Conservation (phyloP, 2,329 filamentous ascomycete species). For the Tricladium varicosporioides region DNA sequence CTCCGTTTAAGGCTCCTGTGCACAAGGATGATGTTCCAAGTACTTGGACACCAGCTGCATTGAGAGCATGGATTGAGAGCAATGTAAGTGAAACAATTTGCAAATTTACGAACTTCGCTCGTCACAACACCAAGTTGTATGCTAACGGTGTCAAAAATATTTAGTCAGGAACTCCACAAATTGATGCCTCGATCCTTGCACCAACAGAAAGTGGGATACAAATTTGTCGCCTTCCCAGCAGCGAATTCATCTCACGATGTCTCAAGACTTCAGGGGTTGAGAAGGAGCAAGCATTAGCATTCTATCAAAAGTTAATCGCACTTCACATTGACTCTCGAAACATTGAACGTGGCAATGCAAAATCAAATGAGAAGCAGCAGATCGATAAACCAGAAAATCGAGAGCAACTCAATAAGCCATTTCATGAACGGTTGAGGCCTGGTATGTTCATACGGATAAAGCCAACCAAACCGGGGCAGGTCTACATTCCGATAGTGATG, state of each 20-base stretch:
- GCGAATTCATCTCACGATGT: conserved; percentile 42
- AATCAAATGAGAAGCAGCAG: neutral
- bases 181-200: conserved; percentile 37
- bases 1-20: conserved; percentile 25
- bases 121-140: neutral
- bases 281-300: conserved; percentile 40
- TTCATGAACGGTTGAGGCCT: neutral
- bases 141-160: conserved; percentile 1
- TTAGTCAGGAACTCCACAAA: conserved; percentile 40
- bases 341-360: conserved; percentile 24
- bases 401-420: neutral
- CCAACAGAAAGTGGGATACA: conserved; percentile 42
- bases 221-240: conserved; percentile 39
- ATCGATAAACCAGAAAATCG: neutral
- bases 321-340: conserved; percentile 41
- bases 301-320: conserved; percentile 43
- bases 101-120: neutral
- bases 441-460: neutral
- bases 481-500: neutral
- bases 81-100: conserved; percentile 36
- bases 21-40: conserved; percentile 34
- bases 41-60: conserved; percentile 40
- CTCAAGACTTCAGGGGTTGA: conserved; percentile 38
- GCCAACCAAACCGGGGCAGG: neutral
- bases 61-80: conserved; percentile 40